A percentile compares a stretch with the other conserved stretches of the same genome.
Conservation (phyloP, 2,329 filamentous ascomycete genomes). For the Truncatella angustata region DNA sequence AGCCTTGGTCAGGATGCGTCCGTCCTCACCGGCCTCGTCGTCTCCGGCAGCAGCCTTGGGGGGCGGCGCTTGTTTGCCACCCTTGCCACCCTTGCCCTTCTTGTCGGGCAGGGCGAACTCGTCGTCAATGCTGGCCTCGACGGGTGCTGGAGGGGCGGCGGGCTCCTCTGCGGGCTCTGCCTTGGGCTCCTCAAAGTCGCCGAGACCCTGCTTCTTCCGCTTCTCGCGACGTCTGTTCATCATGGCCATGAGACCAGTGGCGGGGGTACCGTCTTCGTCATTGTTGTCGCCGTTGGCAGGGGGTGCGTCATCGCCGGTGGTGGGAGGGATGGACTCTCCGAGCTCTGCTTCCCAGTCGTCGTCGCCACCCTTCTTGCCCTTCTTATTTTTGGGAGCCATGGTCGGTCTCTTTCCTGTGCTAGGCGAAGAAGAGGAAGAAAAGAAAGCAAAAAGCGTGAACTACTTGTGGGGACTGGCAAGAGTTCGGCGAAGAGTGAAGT, state of each 20-base stretch:
- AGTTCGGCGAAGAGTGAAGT: too few species aligned
- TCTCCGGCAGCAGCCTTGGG: conserved; percentile 45
- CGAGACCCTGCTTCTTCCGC: conserved; percentile 84
- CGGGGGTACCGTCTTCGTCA: conserved; percentile 54
- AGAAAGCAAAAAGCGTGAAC: neutral
- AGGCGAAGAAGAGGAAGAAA: neutral
- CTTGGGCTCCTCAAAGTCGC: conserved; percentile 74
- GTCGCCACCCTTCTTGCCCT: conserved; percentile 79
- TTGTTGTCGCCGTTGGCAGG: conserved; percentile 49
- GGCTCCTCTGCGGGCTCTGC: conserved; percentile 44
- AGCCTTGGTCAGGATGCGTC: conserved; percentile 87
- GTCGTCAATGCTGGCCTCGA: conserved; percentile 80
- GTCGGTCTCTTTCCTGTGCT: neutral
- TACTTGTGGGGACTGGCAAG: too few species aligned
- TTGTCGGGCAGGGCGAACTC: conserved; percentile 83
- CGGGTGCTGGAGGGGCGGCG: conserved; percentile 67
- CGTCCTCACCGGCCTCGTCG: conserved; percentile 53
- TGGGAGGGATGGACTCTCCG: conserved; percentile 71
- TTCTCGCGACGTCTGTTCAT: conserved; percentile 81
- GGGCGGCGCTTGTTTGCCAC: conserved; percentile 44
- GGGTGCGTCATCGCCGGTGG: conserved; percentile 48
- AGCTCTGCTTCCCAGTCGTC: conserved; percentile 96
- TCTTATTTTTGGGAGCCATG: conserved; percentile 96
- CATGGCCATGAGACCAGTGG: conserved; percentile 73
- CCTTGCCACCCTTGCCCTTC: conserved; percentile 61